Base-by-base conservation (phyloP, 106 monocot genomes). In the Acorus gramineus region DNA sequence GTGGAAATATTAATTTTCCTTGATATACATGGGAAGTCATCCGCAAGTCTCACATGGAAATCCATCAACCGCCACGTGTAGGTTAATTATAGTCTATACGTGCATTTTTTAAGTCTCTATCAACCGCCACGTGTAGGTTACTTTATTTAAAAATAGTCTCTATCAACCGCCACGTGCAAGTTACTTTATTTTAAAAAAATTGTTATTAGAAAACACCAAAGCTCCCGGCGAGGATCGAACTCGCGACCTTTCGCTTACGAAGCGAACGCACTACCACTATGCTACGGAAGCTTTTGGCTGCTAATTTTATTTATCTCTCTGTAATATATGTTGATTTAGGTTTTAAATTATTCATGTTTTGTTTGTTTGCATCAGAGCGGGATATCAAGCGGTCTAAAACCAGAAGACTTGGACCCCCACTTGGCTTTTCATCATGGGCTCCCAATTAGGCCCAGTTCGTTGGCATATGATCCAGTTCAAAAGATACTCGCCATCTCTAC, bases 221-320 rank as follows among this genome's bases (percentile, higher is more conserved):
- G 98, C 98, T 98, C 98, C 92, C 98, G 92, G 98, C 91, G 98
- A 98, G 98, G 98, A 98, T 98, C 89, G 98, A 98, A 98, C 98
- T 98, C 98, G 91, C 98, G 98, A 87, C 93, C 93, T 93, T 93
- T 93, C 98, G 92, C 98, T 98, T 98, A 98, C 98, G 98, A 98
- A 98, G 98, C 98, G 98, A 98, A 98, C 98, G 98, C 98, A 98
- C 91, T 92, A 98, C 98, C 98, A 98, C 98, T 98, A 87, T 98
- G 98, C 92, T 98, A 98, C 92, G 98, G 98, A 98, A 98, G 98
- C 98, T 8, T 6, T 13, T 4, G 9, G 3, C 12, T 11, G 7
- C 3, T n/a, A 14, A 13, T 14, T 9, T 28, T 28, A 28, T 28
- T 28, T 28, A 28, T 28, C 28, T 28, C n/a, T n/a, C n/a, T 28